Base-by-base conservation (phyloP, 768 basidiomycete species). In the Daedaleopsis nitida region DNA sequence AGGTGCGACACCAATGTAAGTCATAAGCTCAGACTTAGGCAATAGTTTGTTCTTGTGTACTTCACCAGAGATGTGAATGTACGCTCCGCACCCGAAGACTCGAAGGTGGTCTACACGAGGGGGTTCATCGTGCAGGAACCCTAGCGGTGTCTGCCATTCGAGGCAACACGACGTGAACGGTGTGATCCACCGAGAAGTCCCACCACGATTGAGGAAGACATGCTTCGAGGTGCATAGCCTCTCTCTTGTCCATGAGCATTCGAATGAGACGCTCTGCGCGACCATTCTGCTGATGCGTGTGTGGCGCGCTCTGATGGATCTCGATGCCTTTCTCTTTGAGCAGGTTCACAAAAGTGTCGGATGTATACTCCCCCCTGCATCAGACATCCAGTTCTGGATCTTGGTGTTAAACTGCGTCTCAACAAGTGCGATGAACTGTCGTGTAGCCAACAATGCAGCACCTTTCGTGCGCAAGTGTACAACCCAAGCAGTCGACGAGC, bases 211-310 rank as follows among this genome's bases (percentile, higher is more conserved):
- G 69, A 1, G 73, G 75, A 0, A 78, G 52, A 10, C 66, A 65
- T 1, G 64, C 63, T 6, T 64, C 62, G 51, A 71, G 68, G 0
- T 72, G 64, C 69, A 78, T 69, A 0, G 78, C 75, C 1, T 69
- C 63, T 10, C 72, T 69, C 12, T 68, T 63, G 27, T 78, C 73
- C 5, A 73, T 11, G 1, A 75, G 37, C 0, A 68, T 72, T 1
- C 74, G 62, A 38, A 76, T 79, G 32, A 73, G 68, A 4, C 71
- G 59, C 58, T 81, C 76, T 0, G 77, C 74, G 14, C 78, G 58
- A 14, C 78, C 75, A 59, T 79, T 79, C 60, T 78, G 72, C 39
- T 77, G 66, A 2, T 74, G 74, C 0, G 65, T 71, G 39, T 72
- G 59, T 12, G 69, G 73, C 0, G 67, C 66, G 21, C 58, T 65